phyloP scores from a whole-genome alignment of 345 rosid genomes.

The Brassica carinata region DNA sequence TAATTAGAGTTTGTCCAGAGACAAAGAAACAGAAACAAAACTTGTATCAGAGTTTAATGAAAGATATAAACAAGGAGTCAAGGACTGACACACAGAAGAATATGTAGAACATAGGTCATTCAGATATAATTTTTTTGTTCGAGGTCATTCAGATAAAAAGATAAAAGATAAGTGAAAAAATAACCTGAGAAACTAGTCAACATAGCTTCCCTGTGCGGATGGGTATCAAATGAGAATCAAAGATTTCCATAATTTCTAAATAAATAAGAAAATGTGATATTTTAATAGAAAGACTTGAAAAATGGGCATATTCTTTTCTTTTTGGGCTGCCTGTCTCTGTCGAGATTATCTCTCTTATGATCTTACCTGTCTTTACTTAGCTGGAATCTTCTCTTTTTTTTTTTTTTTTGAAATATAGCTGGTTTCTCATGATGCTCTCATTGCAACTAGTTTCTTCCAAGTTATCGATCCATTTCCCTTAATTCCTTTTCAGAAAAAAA shows the following conservation, averaged over 20 bases:
- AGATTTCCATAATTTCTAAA: background rate
- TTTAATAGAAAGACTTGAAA: background rate
- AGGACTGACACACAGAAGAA: background rate
- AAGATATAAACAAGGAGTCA: background rate
- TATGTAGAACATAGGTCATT: background rate
- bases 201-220: background rate
- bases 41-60: background rate
- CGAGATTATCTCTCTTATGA: background rate
- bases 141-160: background rate
- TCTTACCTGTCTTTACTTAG: slow-evolving; percentile 29
- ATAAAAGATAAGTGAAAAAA: background rate
- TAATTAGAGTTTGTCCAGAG: background rate
- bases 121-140: background rate
- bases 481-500: background rate
- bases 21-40: background rate
- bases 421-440: background rate
- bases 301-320: slow-evolving; percentile 12
- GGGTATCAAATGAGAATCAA: slow-evolving; percentile 4
- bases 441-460: background rate
- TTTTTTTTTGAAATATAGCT: slow-evolving; percentile 12
- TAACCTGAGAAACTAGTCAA: background rate
- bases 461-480: background rate
- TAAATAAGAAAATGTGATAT: background rate
- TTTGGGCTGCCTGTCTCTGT: slow-evolving; percentile 22
- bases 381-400: slow-evolving; percentile 25